Conservation (phyloP, 345 rosid species). For the Microcos paniculata region DNA sequence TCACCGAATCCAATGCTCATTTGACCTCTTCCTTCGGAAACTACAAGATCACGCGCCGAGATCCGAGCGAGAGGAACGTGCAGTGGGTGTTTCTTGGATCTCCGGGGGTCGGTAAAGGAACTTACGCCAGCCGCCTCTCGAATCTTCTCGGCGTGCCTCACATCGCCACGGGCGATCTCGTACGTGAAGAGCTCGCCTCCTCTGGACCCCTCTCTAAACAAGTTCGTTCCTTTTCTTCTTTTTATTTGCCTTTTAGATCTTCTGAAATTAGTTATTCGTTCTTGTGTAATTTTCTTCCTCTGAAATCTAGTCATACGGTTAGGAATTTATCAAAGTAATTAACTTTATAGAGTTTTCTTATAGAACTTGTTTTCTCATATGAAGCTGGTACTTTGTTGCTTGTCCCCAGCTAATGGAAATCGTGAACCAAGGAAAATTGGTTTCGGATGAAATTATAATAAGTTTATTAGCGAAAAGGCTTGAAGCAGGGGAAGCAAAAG, state of each 20-base stretch:
- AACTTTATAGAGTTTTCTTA: neutral
- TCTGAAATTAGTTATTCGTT: neutral
- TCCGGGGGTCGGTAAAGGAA: conserved; percentile 98
- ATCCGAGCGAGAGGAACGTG: conserved; percentile 57
- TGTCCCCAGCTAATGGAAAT: conserved; percentile 67
- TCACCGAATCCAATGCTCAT: conserved; percentile 16
- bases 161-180: conserved; percentile 97
- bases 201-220: conserved; percentile 72
- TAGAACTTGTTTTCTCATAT: neutral
- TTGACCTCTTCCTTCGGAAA: conserved; percentile 21
- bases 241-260: neutral
- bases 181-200: conserved; percentile 81
- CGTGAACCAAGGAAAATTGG: conserved; percentile 82
- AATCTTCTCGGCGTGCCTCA: conserved; percentile 83
- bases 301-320: neutral
- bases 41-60: conserved; percentile 30
- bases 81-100: conserved; percentile 97
- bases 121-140: conserved; percentile 91
- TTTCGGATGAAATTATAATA: conserved; percentile 79
- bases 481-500: conserved; percentile 71
- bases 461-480: conserved; percentile 77
- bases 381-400: neutral
- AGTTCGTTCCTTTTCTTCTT: conserved; percentile 25
- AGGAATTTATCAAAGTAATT: neutral
- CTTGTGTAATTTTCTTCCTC: neutral